Conservation (phyloP, 208 protist species). For the Acanthamoeba lenticulata region DNA sequence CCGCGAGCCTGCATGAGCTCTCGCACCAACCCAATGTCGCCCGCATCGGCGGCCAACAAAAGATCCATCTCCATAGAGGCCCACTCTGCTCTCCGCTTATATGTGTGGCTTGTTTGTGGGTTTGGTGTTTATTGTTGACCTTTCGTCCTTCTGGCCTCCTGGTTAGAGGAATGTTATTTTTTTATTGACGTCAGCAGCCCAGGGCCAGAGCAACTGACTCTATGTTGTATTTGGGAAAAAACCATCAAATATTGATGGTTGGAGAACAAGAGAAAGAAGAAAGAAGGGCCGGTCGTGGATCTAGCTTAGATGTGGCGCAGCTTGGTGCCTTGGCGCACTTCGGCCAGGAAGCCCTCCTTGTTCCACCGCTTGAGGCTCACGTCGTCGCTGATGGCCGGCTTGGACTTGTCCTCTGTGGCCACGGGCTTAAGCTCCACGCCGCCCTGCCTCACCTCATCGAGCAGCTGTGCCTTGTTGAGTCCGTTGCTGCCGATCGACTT, state of each 20-base stretch:
- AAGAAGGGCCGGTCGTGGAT: background rate
- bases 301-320: constrained; percentile 26
- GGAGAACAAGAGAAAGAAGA: background rate
- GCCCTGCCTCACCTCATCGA: constrained; percentile 18
- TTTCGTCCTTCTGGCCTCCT: too few species aligned
- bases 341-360: constrained; percentile 40
- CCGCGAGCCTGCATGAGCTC: background rate
- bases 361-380: background rate
- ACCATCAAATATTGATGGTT: background rate
- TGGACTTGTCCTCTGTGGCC: background rate
- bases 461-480: background rate
- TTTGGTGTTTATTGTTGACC: too few species aligned
- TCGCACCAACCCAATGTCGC: background rate
- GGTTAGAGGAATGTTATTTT: too few species aligned
- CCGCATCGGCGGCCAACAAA: background rate
- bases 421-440: constrained; percentile 45
- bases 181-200: too few species aligned
- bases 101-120: too few species aligned
- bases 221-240: too few species aligned
- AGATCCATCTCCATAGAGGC: background rate
- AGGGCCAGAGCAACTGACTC: too few species aligned
- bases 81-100: too few species aligned
- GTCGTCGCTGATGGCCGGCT: background rate
- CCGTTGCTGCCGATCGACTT: background rate
- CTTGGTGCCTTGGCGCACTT: constrained; percentile 35